A percentile compares a stretch with the other conserved stretches of the same genome.
phyloP scores from a whole-genome alignment of 148 eudicot genomes.

The Rhododendron griersonianum region DNA sequence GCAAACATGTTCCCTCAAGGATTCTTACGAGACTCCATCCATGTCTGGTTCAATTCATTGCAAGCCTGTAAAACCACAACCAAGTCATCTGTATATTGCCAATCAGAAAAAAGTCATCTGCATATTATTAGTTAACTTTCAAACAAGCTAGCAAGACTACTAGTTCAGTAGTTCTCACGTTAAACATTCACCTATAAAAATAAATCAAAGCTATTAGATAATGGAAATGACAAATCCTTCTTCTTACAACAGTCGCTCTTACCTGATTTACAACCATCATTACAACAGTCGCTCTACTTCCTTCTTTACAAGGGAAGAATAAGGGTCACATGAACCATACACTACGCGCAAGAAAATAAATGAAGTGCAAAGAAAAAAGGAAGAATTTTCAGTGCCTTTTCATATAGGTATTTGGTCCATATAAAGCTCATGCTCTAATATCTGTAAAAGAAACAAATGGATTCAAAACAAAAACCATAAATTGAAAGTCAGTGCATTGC shows the following conservation, averaged over 20 bases:
- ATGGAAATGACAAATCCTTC: background rate
- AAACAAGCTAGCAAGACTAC: background rate
- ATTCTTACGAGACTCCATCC: constrained; percentile 92
- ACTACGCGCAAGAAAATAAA: background rate
- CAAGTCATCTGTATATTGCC: constrained; percentile 4
- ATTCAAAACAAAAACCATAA: no score
- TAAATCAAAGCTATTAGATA: background rate
- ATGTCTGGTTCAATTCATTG: constrained; percentile 87
- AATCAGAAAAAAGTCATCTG: constrained; percentile 4
- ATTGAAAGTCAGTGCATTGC: no score
- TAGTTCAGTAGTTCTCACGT: background rate
- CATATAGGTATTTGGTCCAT: no score
- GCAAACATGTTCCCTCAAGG: background rate
- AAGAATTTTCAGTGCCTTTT: no score
- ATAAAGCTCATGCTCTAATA: no score
- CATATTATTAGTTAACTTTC: background rate
- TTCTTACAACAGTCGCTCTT: background rate
- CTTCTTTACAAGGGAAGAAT: constrained; percentile 35
- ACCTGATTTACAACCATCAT: constrained; percentile 99
- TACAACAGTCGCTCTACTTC: constrained; percentile 86
- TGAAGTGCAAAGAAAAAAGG: no score
- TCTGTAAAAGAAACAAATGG: no score
- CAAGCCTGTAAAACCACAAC: constrained; percentile 58
- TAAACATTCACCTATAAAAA: background rate
- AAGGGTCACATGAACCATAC: background rate